Percentiles rank a stretch among this genome's conserved stretches.
These are phyloP conservation scores for Xylaria polymorpha DNA, from an alignment of 2,329 filamentous ascomycete species.

Conservation along the genomic window DNA sequence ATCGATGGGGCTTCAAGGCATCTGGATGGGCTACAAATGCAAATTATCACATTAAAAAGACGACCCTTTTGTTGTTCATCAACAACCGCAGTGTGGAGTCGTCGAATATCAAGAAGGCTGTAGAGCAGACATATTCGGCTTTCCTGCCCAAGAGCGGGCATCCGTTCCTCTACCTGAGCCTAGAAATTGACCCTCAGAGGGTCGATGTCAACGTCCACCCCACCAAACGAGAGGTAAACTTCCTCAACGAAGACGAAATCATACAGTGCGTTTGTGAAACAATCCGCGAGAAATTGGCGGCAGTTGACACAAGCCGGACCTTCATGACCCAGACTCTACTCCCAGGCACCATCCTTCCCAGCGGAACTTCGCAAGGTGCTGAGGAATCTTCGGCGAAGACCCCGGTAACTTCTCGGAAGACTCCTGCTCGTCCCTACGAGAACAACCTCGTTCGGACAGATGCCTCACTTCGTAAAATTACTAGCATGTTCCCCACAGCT, in stretches of 20 bases:
- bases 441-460: constrained; percentile 94
- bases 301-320: constrained; percentile 91
- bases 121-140: constrained; percentile 88
- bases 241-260: constrained; percentile 97
- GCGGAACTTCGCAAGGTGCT: constrained; percentile 44
- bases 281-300: constrained; percentile 80
- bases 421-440: constrained; percentile 73
- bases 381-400: constrained; percentile 50
- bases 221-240: constrained; percentile 96
- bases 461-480: constrained; percentile 90
- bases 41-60: constrained; percentile 94
- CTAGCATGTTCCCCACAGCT: constrained; percentile 85
- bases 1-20: constrained; percentile 85
- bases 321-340: constrained; percentile 95
- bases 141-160: constrained; percentile 95
- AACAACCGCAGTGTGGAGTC: constrained; percentile 96
- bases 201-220: constrained; percentile 99
- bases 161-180: constrained; percentile 90
- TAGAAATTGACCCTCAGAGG: constrained; percentile 90
- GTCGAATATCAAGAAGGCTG: constrained; percentile 82
- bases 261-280: constrained; percentile 85
- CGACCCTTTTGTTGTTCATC: constrained; percentile 89
- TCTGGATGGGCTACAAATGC: constrained; percentile 88
- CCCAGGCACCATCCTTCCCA: constrained; percentile 66
- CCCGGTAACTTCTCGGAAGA: constrained; percentile 53